Base-by-base conservation (phyloP, 148 eudicot species). In the Rhododendron henanense region DNA sequence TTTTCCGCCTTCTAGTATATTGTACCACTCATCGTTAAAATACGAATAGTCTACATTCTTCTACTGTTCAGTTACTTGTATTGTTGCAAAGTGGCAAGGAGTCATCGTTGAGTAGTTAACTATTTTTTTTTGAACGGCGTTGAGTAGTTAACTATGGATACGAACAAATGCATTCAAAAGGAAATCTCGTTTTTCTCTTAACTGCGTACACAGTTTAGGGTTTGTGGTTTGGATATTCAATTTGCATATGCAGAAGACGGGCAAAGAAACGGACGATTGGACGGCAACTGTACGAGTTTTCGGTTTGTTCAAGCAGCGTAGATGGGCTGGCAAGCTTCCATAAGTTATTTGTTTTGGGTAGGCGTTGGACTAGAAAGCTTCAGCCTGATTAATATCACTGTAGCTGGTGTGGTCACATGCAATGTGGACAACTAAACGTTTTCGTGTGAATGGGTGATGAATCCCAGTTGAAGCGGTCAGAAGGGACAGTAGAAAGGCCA, bases 361-460 rank as follows among this genome's bases (percentile, higher is more conserved):
- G 69, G 11, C 11, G 25, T 63, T 63, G 69, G n/a, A 59, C 65
- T 59, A 59, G 65, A 21, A 59, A 18, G 65, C 65, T 63, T 63
- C 28, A 23, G 69, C 69, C 31, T 19, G 57, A 79, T 48, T 47
- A 79, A 79, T 79, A 10, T 45, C 19, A 45, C 25, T 47, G 28
- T 63, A 63, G 28, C 69, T n/a, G 35, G 59, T 78, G 48, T 45
- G 59, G 33, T 11, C 35, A 10, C 10, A 25, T 23, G 37, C 33
- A 47, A 19, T 78, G n/a, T 78, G 48, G 2, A 21, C 51, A 44
- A 78, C 53, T 45, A 44, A 63, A 23, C 28, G 25, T 21, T 50
- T 45, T n/a, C 31, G 28, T 75, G 79, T 78, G 50, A 78, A 45
- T 78, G 81, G 23, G 33, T 78, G 35, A 78, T 78, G 79, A 44